These are phyloP conservation scores for Penicillium atrosanguineum DNA, from an alignment of 495 filamentous ascomycete genomes.

Conservation along the genomic window DNA sequence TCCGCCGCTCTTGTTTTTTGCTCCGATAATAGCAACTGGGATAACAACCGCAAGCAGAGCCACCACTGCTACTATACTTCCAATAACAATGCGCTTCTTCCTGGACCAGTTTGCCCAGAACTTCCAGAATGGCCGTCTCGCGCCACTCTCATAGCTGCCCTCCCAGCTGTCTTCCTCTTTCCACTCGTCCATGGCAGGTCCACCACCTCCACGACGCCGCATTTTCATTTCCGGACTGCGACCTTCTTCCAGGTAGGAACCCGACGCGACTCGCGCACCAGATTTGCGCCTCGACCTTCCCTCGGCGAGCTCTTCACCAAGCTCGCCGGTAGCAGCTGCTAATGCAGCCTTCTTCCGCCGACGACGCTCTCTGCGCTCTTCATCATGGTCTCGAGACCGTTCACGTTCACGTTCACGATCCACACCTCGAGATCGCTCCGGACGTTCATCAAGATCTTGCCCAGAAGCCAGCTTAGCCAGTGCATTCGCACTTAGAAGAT, in stretches of 20 bases:
- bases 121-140: constrained; percentile 30
- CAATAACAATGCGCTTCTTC: constrained; percentile 38
- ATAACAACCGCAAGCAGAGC: constrained; percentile 71
- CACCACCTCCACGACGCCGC: constrained; percentile 38
- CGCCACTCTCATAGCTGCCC: constrained; percentile 23
- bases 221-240: constrained; percentile 36
- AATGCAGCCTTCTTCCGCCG: constrained; percentile 27
- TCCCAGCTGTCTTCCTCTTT: constrained; percentile 36
- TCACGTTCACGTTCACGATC: neutral
- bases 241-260: constrained; percentile 67
- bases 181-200: constrained; percentile 28
- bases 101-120: constrained; percentile 31
- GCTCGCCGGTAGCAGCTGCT: constrained; percentile 23
- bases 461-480: constrained; percentile 60
- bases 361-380: constrained; percentile 38
- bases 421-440: constrained; percentile 16
- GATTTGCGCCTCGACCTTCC: constrained; percentile 40
- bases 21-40: constrained; percentile 67
- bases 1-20: constrained; percentile 56
- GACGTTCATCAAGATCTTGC: constrained; percentile 41
- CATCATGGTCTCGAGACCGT: constrained; percentile 24
- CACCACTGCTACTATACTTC: constrained; percentile 41
- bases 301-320: constrained; percentile 24
- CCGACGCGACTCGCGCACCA: constrained; percentile 62
- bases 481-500: constrained; percentile 49